phyloP scores from a whole-genome alignment of 2,329 filamentous ascomycete genomes.

The Exserohilum turcica region DNA sequence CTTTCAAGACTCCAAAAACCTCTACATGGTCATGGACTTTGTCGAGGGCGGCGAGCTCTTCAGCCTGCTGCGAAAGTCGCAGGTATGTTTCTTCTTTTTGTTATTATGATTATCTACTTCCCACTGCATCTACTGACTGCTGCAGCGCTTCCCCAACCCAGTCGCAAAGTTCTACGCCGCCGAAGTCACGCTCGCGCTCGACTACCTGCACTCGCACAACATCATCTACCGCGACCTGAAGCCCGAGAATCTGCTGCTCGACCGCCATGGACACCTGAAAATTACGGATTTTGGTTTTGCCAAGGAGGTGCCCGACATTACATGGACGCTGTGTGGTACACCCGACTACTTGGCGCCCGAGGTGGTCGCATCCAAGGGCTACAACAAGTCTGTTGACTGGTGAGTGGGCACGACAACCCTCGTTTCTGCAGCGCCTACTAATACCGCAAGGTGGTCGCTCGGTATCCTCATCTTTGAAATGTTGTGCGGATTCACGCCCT shows the following conservation, averaged over 20 bases:
- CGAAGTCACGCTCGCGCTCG: constrained; percentile 91
- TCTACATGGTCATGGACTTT: constrained; percentile 99
- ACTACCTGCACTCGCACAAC: constrained; percentile 91
- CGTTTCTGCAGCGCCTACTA: constrained; percentile 6
- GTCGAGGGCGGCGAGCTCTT: constrained; percentile 98
- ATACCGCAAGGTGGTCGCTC: constrained; percentile 81
- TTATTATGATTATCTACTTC: background rate
- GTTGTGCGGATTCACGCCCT: constrained; percentile 97
- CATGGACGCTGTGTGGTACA: constrained; percentile 97
- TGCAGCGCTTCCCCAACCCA: constrained; percentile 92
- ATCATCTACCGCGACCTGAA: constrained; percentile 99
- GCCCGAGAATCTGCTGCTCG: constrained; percentile 88
- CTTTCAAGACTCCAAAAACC: constrained; percentile 91
- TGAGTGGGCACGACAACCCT: constrained; percentile 56
- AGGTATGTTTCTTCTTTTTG: constrained; percentile 2
- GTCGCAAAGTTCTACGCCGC: constrained; percentile 99
- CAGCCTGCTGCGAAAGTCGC: constrained; percentile 87
- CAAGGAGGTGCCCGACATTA: constrained; percentile 97
- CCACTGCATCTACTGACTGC: background rate
- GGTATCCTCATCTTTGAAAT: constrained; percentile 99
- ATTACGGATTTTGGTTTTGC: constrained; percentile 99
- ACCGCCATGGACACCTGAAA: constrained; percentile 92
- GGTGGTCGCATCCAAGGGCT: constrained; percentile 98
- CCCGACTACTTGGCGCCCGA: constrained; percentile 97
- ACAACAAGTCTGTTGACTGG: constrained; percentile 99